phyloP scores from a whole-genome alignment of 192 early-diverging fungal species.

The Coemansia sp. region DNA sequence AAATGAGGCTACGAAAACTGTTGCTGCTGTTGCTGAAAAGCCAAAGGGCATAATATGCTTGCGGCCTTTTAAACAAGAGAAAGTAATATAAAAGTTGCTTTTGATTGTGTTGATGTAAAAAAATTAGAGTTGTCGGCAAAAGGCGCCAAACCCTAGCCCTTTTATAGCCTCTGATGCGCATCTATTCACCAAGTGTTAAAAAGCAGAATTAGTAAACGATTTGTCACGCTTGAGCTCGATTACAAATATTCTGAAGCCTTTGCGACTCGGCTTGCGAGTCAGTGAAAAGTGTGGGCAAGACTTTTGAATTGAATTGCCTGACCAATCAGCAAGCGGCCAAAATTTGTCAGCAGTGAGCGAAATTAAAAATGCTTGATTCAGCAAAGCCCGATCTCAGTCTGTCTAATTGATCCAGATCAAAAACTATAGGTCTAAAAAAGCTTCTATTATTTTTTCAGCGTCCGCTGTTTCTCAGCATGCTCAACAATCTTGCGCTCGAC shows the following conservation, averaged over 20 bases:
- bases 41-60: constrained; percentile 22
- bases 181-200: neutral
- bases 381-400: too few species aligned
- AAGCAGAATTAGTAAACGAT: neutral
- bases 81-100: neutral
- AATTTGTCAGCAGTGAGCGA: neutral
- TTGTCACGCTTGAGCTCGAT: neutral
- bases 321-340: neutral
- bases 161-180: neutral
- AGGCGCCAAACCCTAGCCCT: neutral
- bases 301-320: neutral
- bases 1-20: constrained; percentile 22
- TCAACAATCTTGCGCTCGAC: constrained; percentile 89
- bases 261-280: neutral
- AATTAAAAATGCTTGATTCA: too few species aligned
- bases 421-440: neutral
- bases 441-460: constrained; percentile 60
- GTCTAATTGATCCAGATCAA: too few species aligned
- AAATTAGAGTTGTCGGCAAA: neutral
- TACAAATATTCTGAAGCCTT: neutral
- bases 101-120: neutral
- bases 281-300: neutral
- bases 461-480: constrained; percentile 82
- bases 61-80: neutral
- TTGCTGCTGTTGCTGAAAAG: constrained; percentile 15